These are phyloP conservation scores for Arxiozyma heterogenica DNA, from an alignment of 1,139 yeast species.

Conservation along the genomic window DNA sequence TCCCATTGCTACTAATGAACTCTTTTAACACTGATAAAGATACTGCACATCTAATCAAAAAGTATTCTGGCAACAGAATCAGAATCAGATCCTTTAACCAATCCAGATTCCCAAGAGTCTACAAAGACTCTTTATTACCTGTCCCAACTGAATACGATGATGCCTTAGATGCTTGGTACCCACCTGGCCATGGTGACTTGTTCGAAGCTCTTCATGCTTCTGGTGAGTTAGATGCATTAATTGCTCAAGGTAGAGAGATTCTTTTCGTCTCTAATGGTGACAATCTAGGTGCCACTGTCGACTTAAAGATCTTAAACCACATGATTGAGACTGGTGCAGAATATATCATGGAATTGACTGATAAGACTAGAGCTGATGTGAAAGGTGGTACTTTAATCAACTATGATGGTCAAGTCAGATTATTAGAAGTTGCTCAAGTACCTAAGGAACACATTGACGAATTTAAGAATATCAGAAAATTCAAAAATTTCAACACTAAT, in stretches of 20 bases:
- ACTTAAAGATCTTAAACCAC: conserved; percentile 80
- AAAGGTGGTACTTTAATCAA: conserved; percentile 98
- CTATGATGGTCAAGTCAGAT: conserved; percentile 89
- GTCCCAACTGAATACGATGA: conserved; percentile 77
- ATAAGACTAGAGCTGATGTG: conserved; percentile 97
- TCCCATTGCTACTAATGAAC: conserved; percentile 93
- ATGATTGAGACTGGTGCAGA: conserved; percentile 89
- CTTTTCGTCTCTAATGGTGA: conserved; percentile 96
- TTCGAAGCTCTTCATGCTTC: conserved; percentile 83
- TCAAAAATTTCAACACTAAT: conserved; percentile 95
- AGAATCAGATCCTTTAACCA: conserved; percentile 94
- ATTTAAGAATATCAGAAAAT: conserved; percentile 93
- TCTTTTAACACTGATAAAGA: conserved; percentile 96
- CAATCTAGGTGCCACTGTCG: conserved; percentile 97
- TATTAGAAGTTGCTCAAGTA: conserved; percentile 96
- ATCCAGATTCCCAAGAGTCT: conserved; percentile 92
- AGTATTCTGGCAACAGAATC: conserved; percentile 94
- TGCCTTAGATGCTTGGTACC: conserved; percentile 84
- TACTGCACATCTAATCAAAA: conserved; percentile 89
- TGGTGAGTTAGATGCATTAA: conserved; percentile 83
- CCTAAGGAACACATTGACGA: conserved; percentile 98
- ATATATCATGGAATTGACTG: conserved; percentile 96
- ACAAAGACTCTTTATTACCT: conserved; percentile 87
- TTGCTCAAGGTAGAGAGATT: conserved; percentile 90
- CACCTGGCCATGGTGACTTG: conserved; percentile 98